Conservation (phyloP, 1,284 basidiomycete genomes). For the Neonothopanus nambi region DNA sequence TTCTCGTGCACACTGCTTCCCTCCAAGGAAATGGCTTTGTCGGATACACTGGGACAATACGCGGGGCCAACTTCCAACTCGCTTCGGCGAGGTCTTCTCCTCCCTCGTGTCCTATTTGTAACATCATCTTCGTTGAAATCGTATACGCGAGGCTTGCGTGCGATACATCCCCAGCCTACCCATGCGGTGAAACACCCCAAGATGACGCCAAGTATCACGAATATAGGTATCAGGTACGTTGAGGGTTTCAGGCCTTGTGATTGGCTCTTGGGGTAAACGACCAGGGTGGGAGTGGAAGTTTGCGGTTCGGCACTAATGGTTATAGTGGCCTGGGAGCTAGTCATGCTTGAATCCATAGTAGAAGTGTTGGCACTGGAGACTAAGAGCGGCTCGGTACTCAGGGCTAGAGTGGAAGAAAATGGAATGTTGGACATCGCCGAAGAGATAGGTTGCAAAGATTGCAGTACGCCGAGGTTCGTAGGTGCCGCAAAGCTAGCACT, state of each 20-base stretch:
- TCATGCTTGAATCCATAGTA: constrained; percentile 14
- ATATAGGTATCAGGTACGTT: constrained; percentile 32
- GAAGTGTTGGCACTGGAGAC: background rate
- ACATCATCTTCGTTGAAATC: constrained; percentile 8
- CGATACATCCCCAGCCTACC: constrained; percentile 30
- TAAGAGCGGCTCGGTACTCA: background rate
- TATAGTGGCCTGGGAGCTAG: constrained; percentile 11
- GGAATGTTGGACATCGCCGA: constrained; percentile 4
- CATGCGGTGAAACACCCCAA: constrained; percentile 27
- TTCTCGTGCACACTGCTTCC: background rate
- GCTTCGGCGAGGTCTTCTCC: constrained; percentile 8
- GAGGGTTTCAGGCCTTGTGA: constrained; percentile 18
- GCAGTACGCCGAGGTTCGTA: too few relatives aligned
- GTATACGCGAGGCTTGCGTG: constrained; percentile 20
- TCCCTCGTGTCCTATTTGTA: background rate
- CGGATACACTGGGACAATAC: constrained; percentile 12
- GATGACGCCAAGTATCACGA: constrained; percentile 30
- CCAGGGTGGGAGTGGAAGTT: constrained; percentile 8
- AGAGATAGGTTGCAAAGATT: background rate
- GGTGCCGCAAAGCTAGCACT: background rate
- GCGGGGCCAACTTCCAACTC: constrained; percentile 14
- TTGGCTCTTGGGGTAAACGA: constrained; percentile 12
- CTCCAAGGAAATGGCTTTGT: background rate
- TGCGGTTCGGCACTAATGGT: constrained; percentile 11
- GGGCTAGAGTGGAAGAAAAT: constrained; percentile 4